Conservation (phyloP, 2,329 filamentous ascomycete genomes). For the Claviceps humidiphila region DNA sequence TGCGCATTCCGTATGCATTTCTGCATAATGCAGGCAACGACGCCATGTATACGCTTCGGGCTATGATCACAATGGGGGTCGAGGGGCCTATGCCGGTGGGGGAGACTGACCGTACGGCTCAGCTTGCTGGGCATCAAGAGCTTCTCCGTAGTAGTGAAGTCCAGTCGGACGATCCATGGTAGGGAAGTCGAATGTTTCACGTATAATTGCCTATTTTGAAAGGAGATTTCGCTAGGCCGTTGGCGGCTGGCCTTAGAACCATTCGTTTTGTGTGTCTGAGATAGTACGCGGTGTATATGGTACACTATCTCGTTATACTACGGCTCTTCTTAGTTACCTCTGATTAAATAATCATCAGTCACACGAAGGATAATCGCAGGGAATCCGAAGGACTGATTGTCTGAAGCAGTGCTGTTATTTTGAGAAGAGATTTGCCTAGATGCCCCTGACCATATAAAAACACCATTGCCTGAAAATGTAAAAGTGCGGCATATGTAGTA, state of each 20-base stretch:
- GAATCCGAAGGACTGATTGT: neutral
- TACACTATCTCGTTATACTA: too few species aligned
- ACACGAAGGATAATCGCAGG: neutral
- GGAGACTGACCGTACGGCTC: neutral
- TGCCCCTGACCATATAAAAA: neutral
- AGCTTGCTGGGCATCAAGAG: neutral
- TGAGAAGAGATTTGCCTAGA: slow-evolving; percentile 4
- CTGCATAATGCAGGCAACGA: slow-evolving; percentile 88
- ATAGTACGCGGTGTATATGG: too few species aligned
- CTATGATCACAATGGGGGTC: slow-evolving; percentile 42
- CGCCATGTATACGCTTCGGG: slow-evolving; percentile 64
- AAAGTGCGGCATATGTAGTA: neutral
- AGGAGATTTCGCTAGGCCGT: too few species aligned
- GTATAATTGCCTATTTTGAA: too few species aligned
- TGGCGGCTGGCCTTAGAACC: too few species aligned
- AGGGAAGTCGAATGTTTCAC: too few species aligned
- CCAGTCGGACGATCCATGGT: neutral
- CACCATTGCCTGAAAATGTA: neutral
- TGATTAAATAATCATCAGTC: neutral
- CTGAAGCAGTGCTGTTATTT: neutral
- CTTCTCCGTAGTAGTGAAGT: neutral
- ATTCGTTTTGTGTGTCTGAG: too few species aligned
- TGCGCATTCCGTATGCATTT: slow-evolving; percentile 49
- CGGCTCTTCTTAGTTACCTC: too few species aligned
- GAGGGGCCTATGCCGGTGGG: slow-evolving; percentile 6